Evolutionary conservation across 2,329 filamentous ascomycete species (phyloP).

Genomic region (Colletotrichum karsti): DNA sequence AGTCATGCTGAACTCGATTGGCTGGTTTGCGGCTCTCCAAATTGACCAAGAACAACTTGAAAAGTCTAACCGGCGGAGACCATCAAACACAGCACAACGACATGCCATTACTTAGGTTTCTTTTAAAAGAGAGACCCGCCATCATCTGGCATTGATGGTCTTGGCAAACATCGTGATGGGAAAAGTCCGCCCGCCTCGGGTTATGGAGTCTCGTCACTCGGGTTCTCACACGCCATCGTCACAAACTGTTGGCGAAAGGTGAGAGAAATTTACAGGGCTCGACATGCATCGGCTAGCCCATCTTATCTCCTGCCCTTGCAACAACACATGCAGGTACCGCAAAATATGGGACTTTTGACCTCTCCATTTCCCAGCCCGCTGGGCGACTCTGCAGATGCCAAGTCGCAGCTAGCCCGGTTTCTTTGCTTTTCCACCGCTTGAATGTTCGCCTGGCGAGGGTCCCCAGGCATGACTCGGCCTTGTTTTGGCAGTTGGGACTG

Average conservation of each 20-base stretch:
- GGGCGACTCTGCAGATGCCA: not conserved
- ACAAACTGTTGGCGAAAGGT: not conserved
- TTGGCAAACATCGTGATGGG: constrained; percentile 4
- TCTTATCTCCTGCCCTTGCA: constrained; percentile 7
- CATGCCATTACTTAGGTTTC: constrained; percentile 7
- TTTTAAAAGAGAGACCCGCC: constrained; percentile 9
- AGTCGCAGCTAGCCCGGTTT: constrained; percentile 2
- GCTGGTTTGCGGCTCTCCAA: not conserved
- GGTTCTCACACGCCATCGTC: not conserved
- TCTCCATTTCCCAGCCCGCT: constrained; percentile 8
- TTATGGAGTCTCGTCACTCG: not conserved
- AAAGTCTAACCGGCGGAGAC: constrained; percentile 9
- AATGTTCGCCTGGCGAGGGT: not conserved
- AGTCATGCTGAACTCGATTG: constrained; percentile 20
- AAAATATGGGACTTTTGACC: not conserved
- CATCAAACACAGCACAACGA: not conserved
- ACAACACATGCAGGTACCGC: too few species aligned
- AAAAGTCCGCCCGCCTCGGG: not conserved
- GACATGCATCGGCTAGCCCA: not conserved
- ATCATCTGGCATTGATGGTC: constrained; percentile 1
- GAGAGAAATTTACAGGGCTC: not conserved
- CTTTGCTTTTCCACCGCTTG: constrained; percentile 3
- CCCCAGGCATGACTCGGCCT: constrained; percentile 14
- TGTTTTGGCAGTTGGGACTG: not conserved
- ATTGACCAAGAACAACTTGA: constrained; percentile 17